These are phyloP conservation scores for Dendrobium huoshanense DNA, from an alignment of 106 monocot genomes.

Conservation along the genomic window DNA sequence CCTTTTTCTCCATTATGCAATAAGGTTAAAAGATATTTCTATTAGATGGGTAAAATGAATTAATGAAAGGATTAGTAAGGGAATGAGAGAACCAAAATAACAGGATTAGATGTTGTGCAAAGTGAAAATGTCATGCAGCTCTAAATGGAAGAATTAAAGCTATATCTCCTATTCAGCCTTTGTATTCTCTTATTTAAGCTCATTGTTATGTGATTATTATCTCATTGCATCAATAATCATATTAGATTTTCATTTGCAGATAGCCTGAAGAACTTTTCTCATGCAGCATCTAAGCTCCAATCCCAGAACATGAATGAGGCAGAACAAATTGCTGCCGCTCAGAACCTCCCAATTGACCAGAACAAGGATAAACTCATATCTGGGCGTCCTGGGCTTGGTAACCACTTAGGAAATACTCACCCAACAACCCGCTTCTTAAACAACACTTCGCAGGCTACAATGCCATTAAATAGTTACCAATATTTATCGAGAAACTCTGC, in stretches of 20 bases:
- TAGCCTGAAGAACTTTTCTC: conserved; percentile 52
- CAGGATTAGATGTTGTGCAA: background rate
- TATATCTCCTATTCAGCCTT: background rate
- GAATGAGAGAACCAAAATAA: background rate
- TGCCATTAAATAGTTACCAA: conserved; percentile 16
- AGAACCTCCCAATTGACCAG: conserved; percentile 25
- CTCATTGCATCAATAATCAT: background rate
- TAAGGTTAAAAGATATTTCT: background rate
- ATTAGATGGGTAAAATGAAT: background rate
- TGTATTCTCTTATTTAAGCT: background rate
- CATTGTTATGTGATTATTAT: background rate
- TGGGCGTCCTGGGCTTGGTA: conserved; percentile 8
- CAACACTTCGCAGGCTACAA: background rate
- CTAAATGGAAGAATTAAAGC: background rate
- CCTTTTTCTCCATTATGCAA: too few species aligned
- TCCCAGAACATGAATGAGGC: conserved; percentile 24
- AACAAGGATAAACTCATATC: conserved; percentile 25
- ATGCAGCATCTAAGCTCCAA: conserved; percentile 25
- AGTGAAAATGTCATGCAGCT: background rate
- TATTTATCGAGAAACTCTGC: conserved; percentile 14
- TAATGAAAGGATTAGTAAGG: background rate
- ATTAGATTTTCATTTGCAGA: conserved; percentile 28
- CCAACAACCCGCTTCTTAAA: conserved; percentile 1
- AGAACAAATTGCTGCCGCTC: conserved; percentile 23
- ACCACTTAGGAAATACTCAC: background rate